Conservation (phyloP, 306 rosid genomes). For the Ziziphus jujuba region DNA sequence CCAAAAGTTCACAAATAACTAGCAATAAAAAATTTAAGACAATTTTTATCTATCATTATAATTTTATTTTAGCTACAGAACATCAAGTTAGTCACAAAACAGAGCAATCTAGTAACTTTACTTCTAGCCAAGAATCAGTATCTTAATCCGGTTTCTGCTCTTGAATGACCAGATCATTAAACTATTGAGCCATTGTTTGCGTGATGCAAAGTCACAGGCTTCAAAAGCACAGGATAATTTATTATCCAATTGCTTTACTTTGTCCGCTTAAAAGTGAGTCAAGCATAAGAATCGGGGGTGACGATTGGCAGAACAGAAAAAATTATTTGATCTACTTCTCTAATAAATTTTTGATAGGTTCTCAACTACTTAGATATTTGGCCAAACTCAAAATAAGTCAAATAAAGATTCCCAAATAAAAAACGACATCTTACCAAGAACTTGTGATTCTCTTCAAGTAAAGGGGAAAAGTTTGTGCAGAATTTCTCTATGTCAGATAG, state of each 20-base stretch:
- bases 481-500: slow-evolving; percentile 69
- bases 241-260: neutral
- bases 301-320: neutral
- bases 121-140: neutral
- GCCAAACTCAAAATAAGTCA: neutral
- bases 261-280: neutral
- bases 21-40: slow-evolving; percentile 2
- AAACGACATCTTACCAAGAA: slow-evolving; percentile 64
- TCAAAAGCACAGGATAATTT: neutral
- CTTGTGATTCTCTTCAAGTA: slow-evolving; percentile 87
- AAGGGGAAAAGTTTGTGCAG: slow-evolving; percentile 63
- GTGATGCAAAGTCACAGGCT: too few relatives aligned
- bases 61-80: neutral
- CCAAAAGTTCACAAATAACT: neutral
- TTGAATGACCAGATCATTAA: too few relatives aligned
- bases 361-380: neutral
- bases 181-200: too few relatives aligned
- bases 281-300: neutral
- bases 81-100: neutral
- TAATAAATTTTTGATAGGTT: neutral
- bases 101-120: neutral
- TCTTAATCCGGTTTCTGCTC: neutral
- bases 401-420: slow-evolving; percentile 11
- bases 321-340: neutral
- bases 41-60: neutral